A percentile compares a stretch with the other conserved stretches of the same genome.
These are phyloP conservation scores for Claviceps sp. DNA, from an alignment of 2,329 filamentous ascomycete genomes.

Conservation along the genomic window DNA sequence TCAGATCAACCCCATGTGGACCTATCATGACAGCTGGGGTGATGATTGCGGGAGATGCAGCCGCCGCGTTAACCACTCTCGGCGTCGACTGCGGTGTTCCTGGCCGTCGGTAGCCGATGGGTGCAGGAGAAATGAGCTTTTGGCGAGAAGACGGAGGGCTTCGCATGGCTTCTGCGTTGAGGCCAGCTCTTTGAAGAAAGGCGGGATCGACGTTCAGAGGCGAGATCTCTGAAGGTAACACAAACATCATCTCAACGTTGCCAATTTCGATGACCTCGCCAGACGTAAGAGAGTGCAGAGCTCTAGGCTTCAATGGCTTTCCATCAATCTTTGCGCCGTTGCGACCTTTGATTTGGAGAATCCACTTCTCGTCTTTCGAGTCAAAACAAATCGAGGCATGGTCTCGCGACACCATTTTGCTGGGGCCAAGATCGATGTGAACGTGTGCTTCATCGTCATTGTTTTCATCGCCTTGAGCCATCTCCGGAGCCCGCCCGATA, in stretches of 20 bases:
- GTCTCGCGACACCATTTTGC: conserved; percentile 66
- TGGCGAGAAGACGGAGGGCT: conserved; percentile 20
- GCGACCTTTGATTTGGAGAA: conserved; percentile 74
- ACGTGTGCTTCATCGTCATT: conserved; percentile 40
- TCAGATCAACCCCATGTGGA: conserved; percentile 55
- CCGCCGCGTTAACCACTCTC: conserved; percentile 10
- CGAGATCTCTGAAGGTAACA: conserved; percentile 62
- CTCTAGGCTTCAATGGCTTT: conserved; percentile 51
- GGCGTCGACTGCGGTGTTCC: conserved; percentile 44
- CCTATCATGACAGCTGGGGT: conserved; percentile 25
- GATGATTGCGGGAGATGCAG: conserved; percentile 20
- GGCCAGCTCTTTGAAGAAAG: conserved; percentile 56
- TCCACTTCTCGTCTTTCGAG: conserved; percentile 59
- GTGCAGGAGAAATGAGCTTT: conserved; percentile 43
- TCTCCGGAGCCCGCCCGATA: conserved; percentile 58
- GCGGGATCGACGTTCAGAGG: conserved; percentile 54
- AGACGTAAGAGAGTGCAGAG: conserved; percentile 56
- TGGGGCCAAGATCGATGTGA: conserved; percentile 80
- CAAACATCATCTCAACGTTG: conserved; percentile 96
- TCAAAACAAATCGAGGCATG: conserved; percentile 67
- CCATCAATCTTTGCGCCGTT: conserved; percentile 85
- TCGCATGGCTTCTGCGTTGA: conserved; percentile 23
- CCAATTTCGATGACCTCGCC: conserved; percentile 87
- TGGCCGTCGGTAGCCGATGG: conserved; percentile 45
- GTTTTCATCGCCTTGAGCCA: conserved; percentile 22